phyloP scores from a whole-genome alignment of 164 flowering plant species.

The Sextonia rubra region DNA sequence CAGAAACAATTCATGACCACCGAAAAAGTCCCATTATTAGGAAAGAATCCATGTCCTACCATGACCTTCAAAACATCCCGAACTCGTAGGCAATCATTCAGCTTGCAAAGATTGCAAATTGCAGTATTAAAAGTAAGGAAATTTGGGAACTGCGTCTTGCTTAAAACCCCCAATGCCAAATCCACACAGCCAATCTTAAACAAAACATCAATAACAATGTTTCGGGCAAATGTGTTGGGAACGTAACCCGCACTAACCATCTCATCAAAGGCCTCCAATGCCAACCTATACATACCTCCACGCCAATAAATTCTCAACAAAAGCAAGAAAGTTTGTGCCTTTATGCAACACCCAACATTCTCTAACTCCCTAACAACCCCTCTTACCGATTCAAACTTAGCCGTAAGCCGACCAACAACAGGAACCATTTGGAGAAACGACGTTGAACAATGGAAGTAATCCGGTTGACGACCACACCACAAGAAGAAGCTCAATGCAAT shows the following conservation, averaged over 20 bases:
- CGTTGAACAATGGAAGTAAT: conserved; percentile 37
- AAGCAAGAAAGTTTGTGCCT: conserved; percentile 48
- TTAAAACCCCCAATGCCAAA: conserved; percentile 33
- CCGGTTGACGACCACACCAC: conserved; percentile 54
- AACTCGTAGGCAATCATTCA: conserved; percentile 30
- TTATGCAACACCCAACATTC: conserved; percentile 38
- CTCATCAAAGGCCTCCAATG: conserved; percentile 44
- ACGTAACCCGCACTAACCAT: conserved; percentile 43
- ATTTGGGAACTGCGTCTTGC: conserved; percentile 34
- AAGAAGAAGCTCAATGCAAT: conserved; percentile 52
- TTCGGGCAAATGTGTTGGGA: conserved; percentile 48
- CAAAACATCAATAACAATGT: conserved; percentile 48
- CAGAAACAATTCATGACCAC: conserved; percentile 48
- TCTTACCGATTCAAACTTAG: conserved; percentile 23
- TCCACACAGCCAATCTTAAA: conserved; percentile 39
- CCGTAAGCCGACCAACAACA: conserved; percentile 33
- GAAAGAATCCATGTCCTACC: conserved; percentile 39
- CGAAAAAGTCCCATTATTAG: conserved; percentile 33
- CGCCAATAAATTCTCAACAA: conserved; percentile 57
- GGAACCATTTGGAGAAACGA: conserved; percentile 35
- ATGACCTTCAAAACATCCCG: conserved; percentile 29
- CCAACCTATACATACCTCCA: conserved; percentile 42
- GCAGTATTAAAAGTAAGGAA: conserved; percentile 52
- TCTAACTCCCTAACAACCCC: conserved; percentile 36
- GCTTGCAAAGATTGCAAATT: conserved; percentile 44